phyloP scores from a whole-genome alignment of 2,329 filamentous ascomycete genomes.

The Penicillium sp. region DNA sequence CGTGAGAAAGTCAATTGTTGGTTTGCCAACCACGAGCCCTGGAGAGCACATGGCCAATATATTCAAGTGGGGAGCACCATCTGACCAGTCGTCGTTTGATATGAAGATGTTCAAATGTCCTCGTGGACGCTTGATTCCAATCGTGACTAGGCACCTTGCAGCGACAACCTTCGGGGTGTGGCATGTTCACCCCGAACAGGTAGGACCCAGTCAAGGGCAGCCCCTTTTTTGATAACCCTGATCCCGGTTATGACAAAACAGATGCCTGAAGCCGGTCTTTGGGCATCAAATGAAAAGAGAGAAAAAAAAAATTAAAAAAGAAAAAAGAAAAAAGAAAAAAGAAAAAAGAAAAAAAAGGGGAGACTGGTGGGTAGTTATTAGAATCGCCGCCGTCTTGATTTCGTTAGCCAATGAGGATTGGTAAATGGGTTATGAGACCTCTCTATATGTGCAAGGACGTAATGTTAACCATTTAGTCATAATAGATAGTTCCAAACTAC shows the following conservation, averaged over 20 bases:
- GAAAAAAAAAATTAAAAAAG: background rate
- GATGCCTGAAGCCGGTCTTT: background rate
- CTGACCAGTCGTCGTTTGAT: conserved; percentile 6
- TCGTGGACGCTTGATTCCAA: conserved; percentile 23
- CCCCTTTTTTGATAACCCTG: conserved; percentile 3
- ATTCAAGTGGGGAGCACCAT: conserved; percentile 4
- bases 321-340: background rate
- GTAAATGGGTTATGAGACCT: conserved; percentile 11
- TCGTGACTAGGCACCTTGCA: conserved; percentile 26
- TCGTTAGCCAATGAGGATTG: conserved; percentile 10
- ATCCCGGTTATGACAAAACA: background rate
- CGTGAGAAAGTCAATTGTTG: background rate
- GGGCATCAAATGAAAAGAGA: background rate
- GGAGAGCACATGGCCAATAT: conserved; percentile 11
- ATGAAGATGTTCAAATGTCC: conserved; percentile 7
- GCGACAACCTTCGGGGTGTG: conserved; percentile 11
- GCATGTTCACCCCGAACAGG: conserved; percentile 6
- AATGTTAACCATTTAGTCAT: conserved; percentile 1
- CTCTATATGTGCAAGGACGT: conserved; percentile 16
- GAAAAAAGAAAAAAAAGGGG: conserved; percentile 9
- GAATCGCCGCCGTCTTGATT: conserved; percentile 19
- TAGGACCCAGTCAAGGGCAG: conserved; percentile 7
- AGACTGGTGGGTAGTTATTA: conserved; percentile 15
- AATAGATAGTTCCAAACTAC: too few species aligned
- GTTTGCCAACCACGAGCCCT: conserved; percentile 3